phyloP scores from a whole-genome alignment of 148 eudicot genomes.

The Camellia granthamiana region DNA sequence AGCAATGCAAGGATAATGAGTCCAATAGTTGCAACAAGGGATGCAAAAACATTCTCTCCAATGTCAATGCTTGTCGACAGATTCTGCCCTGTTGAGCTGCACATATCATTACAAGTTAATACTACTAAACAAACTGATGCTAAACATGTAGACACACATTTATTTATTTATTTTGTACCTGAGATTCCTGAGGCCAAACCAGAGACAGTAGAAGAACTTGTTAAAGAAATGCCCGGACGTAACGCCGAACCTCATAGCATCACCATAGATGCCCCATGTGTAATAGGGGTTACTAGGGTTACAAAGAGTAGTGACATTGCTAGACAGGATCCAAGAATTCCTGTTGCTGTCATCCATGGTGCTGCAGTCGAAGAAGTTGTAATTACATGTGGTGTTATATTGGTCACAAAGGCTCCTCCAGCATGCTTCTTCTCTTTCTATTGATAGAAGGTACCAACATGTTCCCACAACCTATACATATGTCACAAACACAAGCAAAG shows the following conservation, averaged over 20 bases:
- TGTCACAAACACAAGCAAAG: background rate
- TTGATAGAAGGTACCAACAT: conserved; percentile 77
- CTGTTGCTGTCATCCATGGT: conserved; percentile 34
- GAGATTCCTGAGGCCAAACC: conserved; percentile 88
- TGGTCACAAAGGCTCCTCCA: conserved; percentile 54
- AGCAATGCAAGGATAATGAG: conserved; percentile 72
- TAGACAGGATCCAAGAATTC: conserved; percentile 44
- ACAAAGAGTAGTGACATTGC: conserved; percentile 54
- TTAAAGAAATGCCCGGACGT: conserved; percentile 46
- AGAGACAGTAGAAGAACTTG: conserved; percentile 81
- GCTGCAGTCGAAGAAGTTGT: conserved; percentile 53
- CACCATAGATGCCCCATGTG: conserved; percentile 63
- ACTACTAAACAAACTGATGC: background rate
- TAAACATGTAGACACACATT: background rate
- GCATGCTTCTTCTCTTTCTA: conserved; percentile 74
- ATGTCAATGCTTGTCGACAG: conserved; percentile 65
- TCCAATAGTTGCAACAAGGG: conserved; percentile 59
- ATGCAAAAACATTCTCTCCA: conserved; percentile 66
- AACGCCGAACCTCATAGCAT: conserved; percentile 45
- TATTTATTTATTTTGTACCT: conserved; percentile 35
- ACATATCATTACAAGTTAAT: background rate
- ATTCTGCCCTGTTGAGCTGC: conserved; percentile 71
- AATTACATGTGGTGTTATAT: conserved; percentile 30
- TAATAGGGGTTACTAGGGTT: conserved; percentile 35
- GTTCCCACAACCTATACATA: conserved; percentile 62